Evolutionary conservation across 176 grass and related monocot genomes (phyloP).

Genomic region (Juncus inflexus): DNA sequence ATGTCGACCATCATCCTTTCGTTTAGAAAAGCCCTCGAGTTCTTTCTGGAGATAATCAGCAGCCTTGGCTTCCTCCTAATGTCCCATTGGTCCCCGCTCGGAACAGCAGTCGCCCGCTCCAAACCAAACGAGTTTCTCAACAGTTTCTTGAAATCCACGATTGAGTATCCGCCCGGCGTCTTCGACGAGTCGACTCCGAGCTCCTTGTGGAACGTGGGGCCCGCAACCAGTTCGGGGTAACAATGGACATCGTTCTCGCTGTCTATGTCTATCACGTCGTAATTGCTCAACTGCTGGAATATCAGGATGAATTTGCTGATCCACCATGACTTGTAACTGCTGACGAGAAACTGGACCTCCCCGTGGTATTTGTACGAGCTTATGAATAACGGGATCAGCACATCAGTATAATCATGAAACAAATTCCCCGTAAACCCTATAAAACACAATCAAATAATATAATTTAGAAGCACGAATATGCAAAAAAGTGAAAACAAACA

Average conservation of each 20-base stretch:
- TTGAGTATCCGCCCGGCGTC: conserved; percentile 30
- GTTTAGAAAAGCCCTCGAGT: conserved; percentile 47
- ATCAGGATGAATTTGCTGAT: conserved; percentile 59
- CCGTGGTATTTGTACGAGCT: conserved; percentile 52
- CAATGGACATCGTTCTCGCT: conserved; percentile 71
- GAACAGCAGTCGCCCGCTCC: conserved; percentile 54
- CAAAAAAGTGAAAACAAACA: neutral
- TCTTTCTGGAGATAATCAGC: conserved; percentile 67
- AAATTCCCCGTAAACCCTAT: conserved; percentile 70
- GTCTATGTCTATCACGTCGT: conserved; percentile 64
- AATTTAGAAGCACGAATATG: too few relatives aligned
- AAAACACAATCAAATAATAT: neutral
- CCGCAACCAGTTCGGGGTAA: conserved; percentile 51
- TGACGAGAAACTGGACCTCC: conserved; percentile 66
- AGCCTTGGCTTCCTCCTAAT: conserved; percentile 33
- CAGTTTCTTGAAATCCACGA: conserved; percentile 64
- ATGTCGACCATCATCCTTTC: conserved; percentile 57
- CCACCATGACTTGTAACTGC: conserved; percentile 70
- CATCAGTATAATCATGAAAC: conserved; percentile 88
- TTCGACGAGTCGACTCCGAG: conserved; percentile 54
- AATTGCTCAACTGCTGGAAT: conserved; percentile 58
- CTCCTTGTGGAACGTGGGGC: conserved; percentile 63
- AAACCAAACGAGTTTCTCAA: conserved; percentile 53
- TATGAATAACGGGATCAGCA: conserved; percentile 69
- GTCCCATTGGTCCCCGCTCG: conserved; percentile 31